Conservation (phyloP, 2,329 filamentous ascomycete genomes). For the Diplodia mutila region DNA sequence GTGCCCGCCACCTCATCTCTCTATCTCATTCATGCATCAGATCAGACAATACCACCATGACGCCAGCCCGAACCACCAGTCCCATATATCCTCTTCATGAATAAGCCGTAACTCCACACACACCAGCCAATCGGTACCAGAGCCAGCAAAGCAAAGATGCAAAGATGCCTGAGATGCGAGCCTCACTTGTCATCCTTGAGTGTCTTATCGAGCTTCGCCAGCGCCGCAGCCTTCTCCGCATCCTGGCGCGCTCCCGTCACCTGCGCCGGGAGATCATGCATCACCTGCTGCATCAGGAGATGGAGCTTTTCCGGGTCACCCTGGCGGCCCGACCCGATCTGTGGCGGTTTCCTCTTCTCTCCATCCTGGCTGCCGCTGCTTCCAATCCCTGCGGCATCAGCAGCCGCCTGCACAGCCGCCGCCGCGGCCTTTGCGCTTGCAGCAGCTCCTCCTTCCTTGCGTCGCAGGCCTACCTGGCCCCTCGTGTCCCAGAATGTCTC, state of each 20-base stretch:
- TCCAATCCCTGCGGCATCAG: constrained; percentile 30
- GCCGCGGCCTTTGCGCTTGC: constrained; percentile 30
- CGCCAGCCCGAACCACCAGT: constrained; percentile 20
- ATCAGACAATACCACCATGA: constrained; percentile 16
- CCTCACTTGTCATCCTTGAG: constrained; percentile 32
- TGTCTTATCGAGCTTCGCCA: constrained; percentile 50
- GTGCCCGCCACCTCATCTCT: neutral
- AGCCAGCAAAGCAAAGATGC: neutral
- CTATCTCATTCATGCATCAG: neutral
- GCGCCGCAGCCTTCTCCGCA: constrained; percentile 49
- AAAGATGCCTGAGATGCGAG: neutral
- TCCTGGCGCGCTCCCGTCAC: constrained; percentile 43
- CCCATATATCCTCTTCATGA: constrained; percentile 4
- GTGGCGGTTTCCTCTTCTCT: constrained; percentile 30
- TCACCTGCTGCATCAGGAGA: constrained; percentile 51
- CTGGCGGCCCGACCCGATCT: constrained; percentile 35
- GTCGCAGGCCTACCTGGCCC: constrained; percentile 52
- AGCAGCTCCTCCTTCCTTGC: constrained; percentile 40
- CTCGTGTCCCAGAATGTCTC: constrained; percentile 56
- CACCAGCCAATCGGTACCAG: neutral
- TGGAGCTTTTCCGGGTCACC: constrained; percentile 50
- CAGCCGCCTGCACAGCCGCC: constrained; percentile 34
- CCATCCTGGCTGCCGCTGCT: constrained; percentile 22
- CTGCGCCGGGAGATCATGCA: constrained; percentile 49
- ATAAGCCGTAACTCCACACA: constrained; percentile 9